A percentile compares a stretch with the other conserved stretches of the same genome.
Evolutionary conservation across 768 basidiomycete species (phyloP).

Genomic region (Suillus paluster): DNA sequence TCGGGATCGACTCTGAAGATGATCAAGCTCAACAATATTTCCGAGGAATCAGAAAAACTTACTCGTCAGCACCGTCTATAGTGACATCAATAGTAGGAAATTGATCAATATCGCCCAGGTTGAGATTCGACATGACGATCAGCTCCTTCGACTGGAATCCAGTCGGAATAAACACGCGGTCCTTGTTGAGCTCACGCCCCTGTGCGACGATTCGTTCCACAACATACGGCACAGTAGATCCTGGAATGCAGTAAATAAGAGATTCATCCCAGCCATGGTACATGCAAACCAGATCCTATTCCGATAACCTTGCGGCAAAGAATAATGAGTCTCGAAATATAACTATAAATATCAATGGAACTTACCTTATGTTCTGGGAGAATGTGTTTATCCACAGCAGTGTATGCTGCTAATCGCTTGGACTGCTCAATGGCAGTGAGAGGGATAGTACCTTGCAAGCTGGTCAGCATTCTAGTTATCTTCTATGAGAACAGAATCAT

Average conservation of each 20-base stretch:
- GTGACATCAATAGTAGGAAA: slow-evolving; percentile 94
- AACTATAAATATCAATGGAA: slow-evolving; percentile 7
- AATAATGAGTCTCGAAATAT: slow-evolving; percentile 4
- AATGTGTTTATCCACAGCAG: slow-evolving; percentile 92
- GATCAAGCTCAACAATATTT: background rate
- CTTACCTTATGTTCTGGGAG: slow-evolving; percentile 79
- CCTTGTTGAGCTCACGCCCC: slow-evolving; percentile 73
- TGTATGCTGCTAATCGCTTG: slow-evolving; percentile 90
- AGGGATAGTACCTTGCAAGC: slow-evolving; percentile 10
- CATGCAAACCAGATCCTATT: slow-evolving; percentile 73
- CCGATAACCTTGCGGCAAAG: slow-evolving; percentile 67
- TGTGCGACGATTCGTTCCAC: slow-evolving; percentile 93
- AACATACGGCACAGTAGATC: slow-evolving; percentile 95
- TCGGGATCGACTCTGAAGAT: slow-evolving; percentile 73
- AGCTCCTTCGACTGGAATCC: slow-evolving; percentile 97
- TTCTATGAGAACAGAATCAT: background rate
- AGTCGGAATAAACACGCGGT: slow-evolving; percentile 89
- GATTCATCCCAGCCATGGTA: background rate
- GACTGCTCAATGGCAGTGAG: slow-evolving; percentile 71
- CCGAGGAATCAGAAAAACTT: slow-evolving; percentile 30
- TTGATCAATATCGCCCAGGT: slow-evolving; percentile 87
- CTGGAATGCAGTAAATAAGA: slow-evolving; percentile 37
- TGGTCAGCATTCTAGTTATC: slow-evolving; percentile 5
- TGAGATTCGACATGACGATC: slow-evolving; percentile 79
- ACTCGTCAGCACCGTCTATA: slow-evolving; percentile 98